These are phyloP conservation scores for Citrus australasica DNA, from an alignment of 345 rosid genomes.

Conservation along the genomic window DNA sequence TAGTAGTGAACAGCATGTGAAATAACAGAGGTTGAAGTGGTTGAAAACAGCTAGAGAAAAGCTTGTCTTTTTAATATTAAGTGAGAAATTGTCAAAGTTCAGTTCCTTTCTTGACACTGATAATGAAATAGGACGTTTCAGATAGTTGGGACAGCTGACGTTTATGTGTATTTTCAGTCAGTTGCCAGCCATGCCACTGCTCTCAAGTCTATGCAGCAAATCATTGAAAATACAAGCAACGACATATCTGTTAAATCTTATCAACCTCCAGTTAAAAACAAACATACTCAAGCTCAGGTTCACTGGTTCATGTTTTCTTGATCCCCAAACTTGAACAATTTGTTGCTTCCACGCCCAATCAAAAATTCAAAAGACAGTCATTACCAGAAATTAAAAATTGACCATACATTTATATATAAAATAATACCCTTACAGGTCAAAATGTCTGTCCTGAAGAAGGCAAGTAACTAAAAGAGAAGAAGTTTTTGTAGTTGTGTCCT, in stretches of 20 bases:
- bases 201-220: background rate
- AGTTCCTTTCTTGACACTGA: constrained; percentile 13
- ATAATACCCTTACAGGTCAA: background rate
- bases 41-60: constrained; percentile 28
- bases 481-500: background rate
- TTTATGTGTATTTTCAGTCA: background rate
- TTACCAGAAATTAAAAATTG: background rate
- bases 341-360: background rate
- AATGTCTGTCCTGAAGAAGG: background rate
- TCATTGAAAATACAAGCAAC: background rate
- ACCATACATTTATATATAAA: background rate
- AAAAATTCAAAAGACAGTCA: background rate
- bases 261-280: background rate
- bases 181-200: background rate
- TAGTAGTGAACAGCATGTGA: constrained; percentile 11
- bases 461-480: background rate
- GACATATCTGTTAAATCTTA: background rate
- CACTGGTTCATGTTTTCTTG: background rate
- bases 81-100: constrained; percentile 21
- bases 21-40: constrained; percentile 10
- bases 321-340: background rate
- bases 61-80: background rate
- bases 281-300: background rate
- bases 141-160: background rate
- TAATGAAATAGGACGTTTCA: constrained; percentile 4